Evolutionary conservation across 106 monocot genomes (phyloP).

Genomic region (Alisma plantagoaquatica): DNA sequence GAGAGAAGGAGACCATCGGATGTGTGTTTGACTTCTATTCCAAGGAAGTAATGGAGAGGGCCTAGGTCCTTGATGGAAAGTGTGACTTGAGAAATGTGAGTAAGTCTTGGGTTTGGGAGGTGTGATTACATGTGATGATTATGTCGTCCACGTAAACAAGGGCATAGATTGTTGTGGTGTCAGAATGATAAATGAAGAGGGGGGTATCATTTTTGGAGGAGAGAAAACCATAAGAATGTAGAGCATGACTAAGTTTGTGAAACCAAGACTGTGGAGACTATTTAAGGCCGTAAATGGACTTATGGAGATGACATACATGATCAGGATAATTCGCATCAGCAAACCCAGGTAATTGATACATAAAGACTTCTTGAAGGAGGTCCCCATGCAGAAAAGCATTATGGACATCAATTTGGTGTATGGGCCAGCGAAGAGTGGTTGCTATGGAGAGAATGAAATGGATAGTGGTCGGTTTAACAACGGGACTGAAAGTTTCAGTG

Average conservation of each 20-base stretch:
- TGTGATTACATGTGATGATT: neutral
- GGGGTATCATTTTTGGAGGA: neutral
- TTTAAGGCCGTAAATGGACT: neutral
- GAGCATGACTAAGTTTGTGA: neutral
- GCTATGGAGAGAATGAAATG: neutral
- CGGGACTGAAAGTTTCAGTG: neutral
- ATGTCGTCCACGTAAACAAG: constrained; percentile 1
- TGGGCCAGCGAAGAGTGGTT: neutral
- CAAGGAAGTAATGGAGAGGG: neutral
- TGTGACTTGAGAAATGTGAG: neutral
- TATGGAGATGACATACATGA: neutral
- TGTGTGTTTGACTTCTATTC: neutral
- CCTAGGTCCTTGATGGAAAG: constrained; percentile 1
- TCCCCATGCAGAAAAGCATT: constrained; percentile 3
- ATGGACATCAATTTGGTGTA: neutral
- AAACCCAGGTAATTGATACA: neutral
- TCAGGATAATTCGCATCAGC: neutral
- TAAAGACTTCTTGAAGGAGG: neutral
- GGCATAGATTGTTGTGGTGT: neutral
- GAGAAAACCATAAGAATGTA: neutral
- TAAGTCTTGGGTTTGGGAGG: neutral
- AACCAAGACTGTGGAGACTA: neutral
- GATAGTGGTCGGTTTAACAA: neutral
- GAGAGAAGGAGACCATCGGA: neutral
- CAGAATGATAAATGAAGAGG: neutral